A percentile compares a stretch with the other conserved stretches of the same genome.
Evolutionary conservation across 2,329 filamentous ascomycete species (phyloP).

Genomic region (Claviceps monticola): DNA sequence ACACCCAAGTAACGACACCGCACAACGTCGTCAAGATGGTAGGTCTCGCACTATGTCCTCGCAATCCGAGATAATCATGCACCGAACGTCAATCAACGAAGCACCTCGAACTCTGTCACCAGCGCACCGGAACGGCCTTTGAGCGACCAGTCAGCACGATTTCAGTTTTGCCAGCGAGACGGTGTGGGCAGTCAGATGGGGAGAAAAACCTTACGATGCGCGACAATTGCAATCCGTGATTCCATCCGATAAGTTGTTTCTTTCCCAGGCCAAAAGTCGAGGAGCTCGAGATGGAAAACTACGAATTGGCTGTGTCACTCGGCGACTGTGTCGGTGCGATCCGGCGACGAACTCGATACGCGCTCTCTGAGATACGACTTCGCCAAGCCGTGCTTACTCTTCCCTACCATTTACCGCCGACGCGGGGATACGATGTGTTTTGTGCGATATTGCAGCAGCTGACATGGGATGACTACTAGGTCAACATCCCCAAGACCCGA

Average conservation of each 20-base stretch:
- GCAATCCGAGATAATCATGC: not conserved
- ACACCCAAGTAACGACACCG: conserved; percentile 27
- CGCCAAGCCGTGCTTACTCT: not conserved
- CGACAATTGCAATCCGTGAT: not conserved
- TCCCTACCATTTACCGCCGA: not conserved
- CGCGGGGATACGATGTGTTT: not conserved
- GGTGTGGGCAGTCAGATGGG: not conserved
- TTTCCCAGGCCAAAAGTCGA: not conserved
- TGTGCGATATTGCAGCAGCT: not conserved
- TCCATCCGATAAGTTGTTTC: not conserved
- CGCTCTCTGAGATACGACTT: not conserved
- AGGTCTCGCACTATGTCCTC: conserved; percentile 16
- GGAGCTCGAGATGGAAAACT: not conserved
- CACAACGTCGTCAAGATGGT: conserved; percentile 37
- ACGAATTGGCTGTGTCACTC: not conserved
- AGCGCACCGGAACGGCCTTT: conserved; percentile 18
- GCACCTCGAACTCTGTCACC: conserved; percentile 9
- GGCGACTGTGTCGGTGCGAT: not conserved
- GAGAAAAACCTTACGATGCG: not conserved
- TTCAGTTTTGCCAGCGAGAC: not conserved
- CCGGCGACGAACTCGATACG: not conserved
- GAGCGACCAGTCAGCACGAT: not conserved
- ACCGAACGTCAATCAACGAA: not conserved
- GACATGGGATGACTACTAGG: conserved; percentile 33
- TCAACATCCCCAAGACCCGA: conserved; percentile 97